Evolutionary conservation across 495 filamentous ascomycete species (phyloP).

Genomic region (Tuber aestivum): DNA sequence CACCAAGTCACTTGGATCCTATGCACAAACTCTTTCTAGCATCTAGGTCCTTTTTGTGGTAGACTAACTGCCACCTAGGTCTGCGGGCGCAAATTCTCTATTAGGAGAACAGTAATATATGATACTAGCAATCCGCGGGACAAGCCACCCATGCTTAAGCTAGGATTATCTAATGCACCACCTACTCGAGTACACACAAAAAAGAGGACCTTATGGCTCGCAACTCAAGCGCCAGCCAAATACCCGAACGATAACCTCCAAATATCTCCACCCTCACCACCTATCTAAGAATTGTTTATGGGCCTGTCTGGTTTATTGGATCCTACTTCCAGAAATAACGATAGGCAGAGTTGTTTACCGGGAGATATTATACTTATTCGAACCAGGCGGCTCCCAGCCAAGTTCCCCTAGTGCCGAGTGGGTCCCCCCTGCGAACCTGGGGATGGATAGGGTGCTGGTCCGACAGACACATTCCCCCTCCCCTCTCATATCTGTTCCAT

Average conservation of each 20-base stretch:
- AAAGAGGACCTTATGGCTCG: neutral
- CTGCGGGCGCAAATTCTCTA: too few species aligned
- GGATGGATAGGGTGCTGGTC: neutral
- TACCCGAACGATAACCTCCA: neutral
- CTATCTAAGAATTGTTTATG: neutral
- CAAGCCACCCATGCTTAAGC: neutral
- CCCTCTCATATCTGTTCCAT: too few species aligned
- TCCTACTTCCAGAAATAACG: neutral
- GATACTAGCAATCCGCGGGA: neutral
- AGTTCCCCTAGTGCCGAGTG: neutral
- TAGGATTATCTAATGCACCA: neutral
- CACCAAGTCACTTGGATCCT: too few species aligned
- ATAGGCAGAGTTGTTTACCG: neutral
- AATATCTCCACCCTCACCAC: neutral
- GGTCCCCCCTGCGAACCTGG: neutral
- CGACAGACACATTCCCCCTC: neutral
- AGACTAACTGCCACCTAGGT: too few species aligned
- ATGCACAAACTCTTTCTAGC: too few species aligned
- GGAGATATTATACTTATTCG: neutral
- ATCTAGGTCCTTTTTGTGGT: too few species aligned
- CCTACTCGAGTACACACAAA: neutral
- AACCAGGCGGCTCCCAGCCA: neutral
- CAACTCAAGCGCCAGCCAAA: neutral
- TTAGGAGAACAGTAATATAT: neutral
- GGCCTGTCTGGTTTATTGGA: neutral